These are phyloP conservation scores for Backusella luteola DNA, from an alignment of 192 early-diverging fungal genomes.

Conservation along the genomic window DNA sequence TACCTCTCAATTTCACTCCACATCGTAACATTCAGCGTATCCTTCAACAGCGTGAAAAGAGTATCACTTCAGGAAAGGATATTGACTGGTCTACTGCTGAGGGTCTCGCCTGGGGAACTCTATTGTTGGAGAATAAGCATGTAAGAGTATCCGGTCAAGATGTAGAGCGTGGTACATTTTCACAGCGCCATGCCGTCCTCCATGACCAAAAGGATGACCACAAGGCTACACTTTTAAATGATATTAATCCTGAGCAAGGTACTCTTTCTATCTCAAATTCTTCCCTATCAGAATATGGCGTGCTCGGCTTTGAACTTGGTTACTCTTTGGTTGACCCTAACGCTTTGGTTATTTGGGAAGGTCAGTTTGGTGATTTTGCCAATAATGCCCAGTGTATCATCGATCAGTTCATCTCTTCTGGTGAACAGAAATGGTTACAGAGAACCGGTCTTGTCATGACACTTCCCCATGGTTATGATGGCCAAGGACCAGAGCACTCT, in stretches of 20 bases:
- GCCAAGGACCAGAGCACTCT: constrained; percentile 98
- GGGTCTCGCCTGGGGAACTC: constrained; percentile 85
- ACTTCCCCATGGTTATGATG: constrained; percentile 97
- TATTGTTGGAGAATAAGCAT: constrained; percentile 89
- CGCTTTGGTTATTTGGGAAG: constrained; percentile 95
- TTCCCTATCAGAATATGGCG: constrained; percentile 93
- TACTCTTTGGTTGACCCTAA: constrained; percentile 94
- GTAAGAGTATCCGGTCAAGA: constrained; percentile 94
- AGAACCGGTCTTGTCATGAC: constrained; percentile 91
- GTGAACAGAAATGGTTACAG: constrained; percentile 98
- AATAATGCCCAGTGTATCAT: constrained; percentile 98
- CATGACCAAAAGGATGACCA: constrained; percentile 90
- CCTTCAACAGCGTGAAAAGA: constrained; percentile 79
- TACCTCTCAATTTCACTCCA: constrained; percentile 78
- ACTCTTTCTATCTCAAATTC: constrained; percentile 92
- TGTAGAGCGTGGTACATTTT: constrained; percentile 99
- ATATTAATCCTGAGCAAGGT: constrained; percentile 84
- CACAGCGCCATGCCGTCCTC: constrained; percentile 94
- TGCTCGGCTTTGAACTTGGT: constrained; percentile 94
- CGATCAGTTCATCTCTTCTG: constrained; percentile 94
- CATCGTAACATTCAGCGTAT: constrained; percentile 87
- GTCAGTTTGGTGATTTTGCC: constrained; percentile 97
- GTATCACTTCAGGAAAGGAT: constrained; percentile 70
- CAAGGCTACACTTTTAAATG: constrained; percentile 79
- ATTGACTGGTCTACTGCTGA: constrained; percentile 98